Percentiles rank a stretch among this genome's conserved stretches.
phyloP scores from a whole-genome alignment of 2,329 filamentous ascomycete species.

The Herpotrichia juniperi region DNA sequence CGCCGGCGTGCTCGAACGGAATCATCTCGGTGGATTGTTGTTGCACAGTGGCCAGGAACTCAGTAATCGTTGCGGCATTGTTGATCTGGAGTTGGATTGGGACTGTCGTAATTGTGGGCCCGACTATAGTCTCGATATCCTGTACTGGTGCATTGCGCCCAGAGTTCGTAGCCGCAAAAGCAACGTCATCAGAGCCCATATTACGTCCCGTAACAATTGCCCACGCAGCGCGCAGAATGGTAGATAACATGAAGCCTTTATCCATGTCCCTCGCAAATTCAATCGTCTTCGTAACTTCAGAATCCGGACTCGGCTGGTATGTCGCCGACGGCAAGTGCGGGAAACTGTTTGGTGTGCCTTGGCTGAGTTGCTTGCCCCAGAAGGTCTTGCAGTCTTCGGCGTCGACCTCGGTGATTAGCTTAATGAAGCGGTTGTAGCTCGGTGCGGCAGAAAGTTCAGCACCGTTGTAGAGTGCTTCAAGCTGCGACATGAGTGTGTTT shows the following conservation, averaged over 20 bases:
- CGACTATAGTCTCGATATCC: conserved; percentile 45
- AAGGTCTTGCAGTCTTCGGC: conserved; percentile 20
- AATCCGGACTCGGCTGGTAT: conserved; percentile 14
- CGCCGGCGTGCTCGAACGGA: conserved; percentile 38
- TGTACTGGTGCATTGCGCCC: conserved; percentile 46
- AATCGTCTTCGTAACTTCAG: conserved; percentile 5
- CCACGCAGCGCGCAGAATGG: conserved; percentile 34
- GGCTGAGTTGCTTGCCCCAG: conserved; percentile 30
- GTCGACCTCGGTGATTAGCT: conserved; percentile 19
- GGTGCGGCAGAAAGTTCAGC: background rate
- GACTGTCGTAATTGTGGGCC: conserved; percentile 50
- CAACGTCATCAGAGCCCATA: conserved; percentile 34
- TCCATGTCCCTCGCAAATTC: background rate
- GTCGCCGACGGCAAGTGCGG: conserved; percentile 12
- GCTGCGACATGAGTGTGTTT: conserved; percentile 4
- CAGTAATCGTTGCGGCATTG: conserved; percentile 7
- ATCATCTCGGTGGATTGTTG: conserved; percentile 23
- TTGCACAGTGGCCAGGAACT: conserved; percentile 19
- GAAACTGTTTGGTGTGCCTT: conserved; percentile 9
- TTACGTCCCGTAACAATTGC: conserved; percentile 28
- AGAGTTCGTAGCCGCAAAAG: conserved; percentile 47
- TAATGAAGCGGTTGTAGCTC: conserved; percentile 25
- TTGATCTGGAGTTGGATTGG: conserved; percentile 33
- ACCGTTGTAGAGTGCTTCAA: conserved; percentile 11
- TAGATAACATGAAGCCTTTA: conserved; percentile 11